These are phyloP conservation scores for Pouteria glomerata DNA, from an alignment of 148 eudicot genomes.

Conservation along the genomic window DNA sequence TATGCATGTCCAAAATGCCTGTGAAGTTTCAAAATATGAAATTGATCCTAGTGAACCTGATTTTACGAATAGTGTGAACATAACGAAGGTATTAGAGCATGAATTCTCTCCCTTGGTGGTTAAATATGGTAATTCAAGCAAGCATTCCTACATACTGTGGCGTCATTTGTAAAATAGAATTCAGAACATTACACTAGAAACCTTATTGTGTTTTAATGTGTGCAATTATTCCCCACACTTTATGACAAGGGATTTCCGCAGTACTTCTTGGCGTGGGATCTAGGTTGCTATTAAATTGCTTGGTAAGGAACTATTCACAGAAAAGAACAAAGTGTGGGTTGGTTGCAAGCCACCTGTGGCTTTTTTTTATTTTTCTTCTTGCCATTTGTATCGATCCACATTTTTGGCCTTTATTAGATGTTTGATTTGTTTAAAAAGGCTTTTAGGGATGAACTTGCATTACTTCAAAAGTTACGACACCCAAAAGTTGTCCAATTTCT, in stretches of 20 bases:
- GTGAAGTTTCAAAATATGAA: slow-evolving; percentile 90
- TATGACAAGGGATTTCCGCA: slow-evolving; percentile 64
- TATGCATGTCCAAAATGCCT: slow-evolving; percentile 74
- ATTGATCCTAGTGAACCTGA: slow-evolving; percentile 75
- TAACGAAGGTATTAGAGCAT: slow-evolving; percentile 52
- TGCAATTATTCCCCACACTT: not conserved
- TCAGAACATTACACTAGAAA: not conserved
- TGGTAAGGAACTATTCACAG: slow-evolving; percentile 66
- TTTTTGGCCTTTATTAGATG: slow-evolving; percentile 8
- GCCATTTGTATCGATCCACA: not conserved
- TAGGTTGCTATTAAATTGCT: slow-evolving; percentile 90
- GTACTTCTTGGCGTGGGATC: slow-evolving; percentile 93
- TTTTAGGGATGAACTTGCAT: slow-evolving; percentile 77
- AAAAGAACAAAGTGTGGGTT: slow-evolving; percentile 91
- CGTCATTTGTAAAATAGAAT: not conserved
- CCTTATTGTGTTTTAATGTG: not conserved
- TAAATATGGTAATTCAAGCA: not conserved
- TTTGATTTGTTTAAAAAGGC: slow-evolving; percentile 47
- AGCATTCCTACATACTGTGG: not conserved
- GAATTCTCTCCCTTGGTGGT: not conserved
- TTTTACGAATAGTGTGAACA: slow-evolving; percentile 62
- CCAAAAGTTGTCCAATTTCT: slow-evolving; percentile 96
- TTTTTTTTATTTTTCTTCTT: slow-evolving; percentile 3
- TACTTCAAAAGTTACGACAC: slow-evolving; percentile 91
- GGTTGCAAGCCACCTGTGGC: not conserved